Evolutionary conservation across 805 yeast species (phyloP), one percentile per base, ranked within the genome.

Genomic region (Candida patagonica): DNA sequence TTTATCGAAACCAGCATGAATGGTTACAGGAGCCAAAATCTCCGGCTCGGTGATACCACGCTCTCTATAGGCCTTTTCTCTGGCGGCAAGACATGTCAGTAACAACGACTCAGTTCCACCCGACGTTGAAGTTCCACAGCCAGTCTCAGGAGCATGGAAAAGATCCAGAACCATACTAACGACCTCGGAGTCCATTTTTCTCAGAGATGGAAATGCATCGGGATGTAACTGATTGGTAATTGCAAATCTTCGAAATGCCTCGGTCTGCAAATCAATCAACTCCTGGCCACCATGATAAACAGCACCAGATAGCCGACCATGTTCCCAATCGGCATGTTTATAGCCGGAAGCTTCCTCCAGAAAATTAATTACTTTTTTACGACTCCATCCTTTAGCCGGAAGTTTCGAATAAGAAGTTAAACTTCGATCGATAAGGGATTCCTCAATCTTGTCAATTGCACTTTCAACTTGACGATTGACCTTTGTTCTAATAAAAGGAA

Each of bases 181-280:
- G 8, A 88, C 85, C 55, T 92, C 97, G 5, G 95, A 67, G 56
- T 89, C 98, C 95, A 89, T 88, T 59, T 89, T 87, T 31, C 98
- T 75, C 6, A 89, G 83, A 5, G 94, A 97, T 0, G 97, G 98
- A 56, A 89, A 89, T 3, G 87, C 92, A 61, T 89, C 97, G 0
- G 98, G 98, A 58, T 89, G 98, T 38, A 89, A 67, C 62, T 92
- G 98, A 62, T 92, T 89, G 2, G 96, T 86, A 19, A 88, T 87
- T 5, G 92, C 75, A 59, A 74, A 88, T 53, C 72, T 71, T 39
- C 76, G 72, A 58, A 76, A 88, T 0, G 95, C 92, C 41, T 71
- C 61, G 6, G 92, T 64, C 61, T 92, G 97, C 26, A 92, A 65
- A 27, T 70, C 64, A 27, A 82, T 67, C 40, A 89, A 61, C 24